Conservation (phyloP, 1,284 basidiomycete genomes). For the Ceratobasidium sp. region DNA sequence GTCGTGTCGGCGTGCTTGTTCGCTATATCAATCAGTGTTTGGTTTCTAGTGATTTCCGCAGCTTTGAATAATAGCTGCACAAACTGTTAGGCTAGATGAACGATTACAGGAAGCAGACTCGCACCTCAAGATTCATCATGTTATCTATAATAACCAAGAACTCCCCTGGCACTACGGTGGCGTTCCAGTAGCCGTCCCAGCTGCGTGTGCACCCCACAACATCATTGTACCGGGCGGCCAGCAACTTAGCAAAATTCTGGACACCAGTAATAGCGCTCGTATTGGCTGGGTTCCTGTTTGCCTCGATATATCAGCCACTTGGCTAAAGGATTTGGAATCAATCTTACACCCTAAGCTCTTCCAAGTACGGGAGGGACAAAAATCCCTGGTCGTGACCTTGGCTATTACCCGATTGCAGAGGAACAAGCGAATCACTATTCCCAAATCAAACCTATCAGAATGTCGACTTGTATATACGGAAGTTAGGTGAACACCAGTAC, state of each 20-base stretch:
- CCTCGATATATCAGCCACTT: not conserved
- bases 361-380: slow-evolving; percentile 66
- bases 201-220: slow-evolving; percentile 64
- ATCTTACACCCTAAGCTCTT: slow-evolving; percentile 63
- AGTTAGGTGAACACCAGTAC: too few species aligned
- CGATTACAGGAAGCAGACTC: not conserved
- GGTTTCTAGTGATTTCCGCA: slow-evolving; percentile 68
- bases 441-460: slow-evolving; percentile 67
- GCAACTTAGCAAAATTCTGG: slow-evolving; percentile 59
- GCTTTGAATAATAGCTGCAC: slow-evolving; percentile 67
- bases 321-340: too few species aligned
- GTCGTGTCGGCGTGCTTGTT: slow-evolving; percentile 75
- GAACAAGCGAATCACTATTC: slow-evolving; percentile 58
- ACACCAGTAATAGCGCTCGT: slow-evolving; percentile 59
- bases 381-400: slow-evolving; percentile 64
- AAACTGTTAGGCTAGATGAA: not conserved
- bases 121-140: slow-evolving; percentile 78
- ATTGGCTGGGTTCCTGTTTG: slow-evolving; percentile 59
- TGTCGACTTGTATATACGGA: not conserved
- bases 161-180: too few species aligned
- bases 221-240: slow-evolving; percentile 61
- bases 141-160: slow-evolving; percentile 77
- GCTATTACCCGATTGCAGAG: slow-evolving; percentile 18
- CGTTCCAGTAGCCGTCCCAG: slow-evolving; percentile 66
- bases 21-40: slow-evolving; percentile 69